Conservation (phyloP, 768 basidiomycete species). For the Boletus bicolor region DNA sequence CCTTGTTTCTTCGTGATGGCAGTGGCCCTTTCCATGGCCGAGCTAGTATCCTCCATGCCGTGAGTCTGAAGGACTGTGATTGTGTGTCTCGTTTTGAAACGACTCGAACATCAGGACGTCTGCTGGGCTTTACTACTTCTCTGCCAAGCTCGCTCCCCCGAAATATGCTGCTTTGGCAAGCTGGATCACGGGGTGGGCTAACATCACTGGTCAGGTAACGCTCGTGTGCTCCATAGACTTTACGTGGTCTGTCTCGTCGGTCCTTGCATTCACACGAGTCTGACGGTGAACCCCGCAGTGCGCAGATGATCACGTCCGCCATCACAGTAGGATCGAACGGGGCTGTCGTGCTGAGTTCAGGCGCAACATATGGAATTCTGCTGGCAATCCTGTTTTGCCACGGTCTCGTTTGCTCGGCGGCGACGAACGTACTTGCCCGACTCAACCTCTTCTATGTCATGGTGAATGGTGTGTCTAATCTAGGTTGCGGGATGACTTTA, state of each 20-base stretch:
- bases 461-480: slow-evolving; percentile 50
- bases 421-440: slow-evolving; percentile 60
- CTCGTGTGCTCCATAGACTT: slow-evolving; percentile 76
- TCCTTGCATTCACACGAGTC: neutral
- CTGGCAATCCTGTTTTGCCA: slow-evolving; percentile 63
- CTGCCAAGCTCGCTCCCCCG: slow-evolving; percentile 66
- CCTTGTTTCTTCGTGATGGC: slow-evolving; percentile 65
- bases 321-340: slow-evolving; percentile 61
- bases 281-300: slow-evolving; percentile 33
- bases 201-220: slow-evolving; percentile 66
- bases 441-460: slow-evolving; percentile 69
- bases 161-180: slow-evolving; percentile 60
- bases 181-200: slow-evolving; percentile 63
- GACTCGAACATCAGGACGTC: slow-evolving; percentile 50
- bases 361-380: slow-evolving; percentile 66
- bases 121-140: slow-evolving; percentile 77
- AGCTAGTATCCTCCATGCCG: slow-evolving; percentile 75
- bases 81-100: neutral
- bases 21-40: slow-evolving; percentile 70
- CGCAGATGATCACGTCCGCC: slow-evolving; percentile 75
- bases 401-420: slow-evolving; percentile 68
- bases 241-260: slow-evolving; percentile 44
- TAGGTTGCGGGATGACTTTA: neutral
- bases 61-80: slow-evolving; percentile 33
- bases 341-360: slow-evolving; percentile 46